Evolutionary conservation across 805 yeast species (phyloP).

Genomic region (Kluyveromyces dobzhanskii): DNA sequence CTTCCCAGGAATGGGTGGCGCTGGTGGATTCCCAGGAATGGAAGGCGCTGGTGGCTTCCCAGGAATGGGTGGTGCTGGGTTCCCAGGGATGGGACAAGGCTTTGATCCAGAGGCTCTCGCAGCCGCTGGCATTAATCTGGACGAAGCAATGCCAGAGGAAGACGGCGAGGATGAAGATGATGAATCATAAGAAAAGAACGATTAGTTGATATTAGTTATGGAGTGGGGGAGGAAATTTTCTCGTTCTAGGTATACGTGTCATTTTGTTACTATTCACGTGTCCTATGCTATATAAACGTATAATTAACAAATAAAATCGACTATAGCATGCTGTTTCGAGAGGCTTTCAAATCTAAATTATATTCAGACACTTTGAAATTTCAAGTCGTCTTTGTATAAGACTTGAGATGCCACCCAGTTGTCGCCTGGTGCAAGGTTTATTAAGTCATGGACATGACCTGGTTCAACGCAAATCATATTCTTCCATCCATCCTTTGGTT

Average conservation of each 20-base stretch:
- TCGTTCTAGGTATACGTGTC: too few relatives aligned
- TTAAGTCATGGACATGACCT: slow-evolving; percentile 72
- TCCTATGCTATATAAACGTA: too few relatives aligned
- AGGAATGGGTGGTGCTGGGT: slow-evolving; percentile 35
- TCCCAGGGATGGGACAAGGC: slow-evolving; percentile 24
- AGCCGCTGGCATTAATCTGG: neutral
- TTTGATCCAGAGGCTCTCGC: slow-evolving; percentile 2
- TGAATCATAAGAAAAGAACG: neutral
- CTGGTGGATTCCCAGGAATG: slow-evolving; percentile 23
- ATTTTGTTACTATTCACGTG: too few relatives aligned
- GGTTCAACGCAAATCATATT: slow-evolving; percentile 94
- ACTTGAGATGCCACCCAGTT: slow-evolving; percentile 70
- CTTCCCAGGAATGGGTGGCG: slow-evolving; percentile 35
- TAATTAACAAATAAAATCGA: too few relatives aligned
- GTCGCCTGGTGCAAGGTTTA: slow-evolving; percentile 57
- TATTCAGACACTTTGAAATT: slow-evolving; percentile 43
- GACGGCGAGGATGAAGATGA: neutral
- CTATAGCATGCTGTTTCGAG: too few relatives aligned
- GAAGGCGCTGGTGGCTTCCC: slow-evolving; percentile 30
- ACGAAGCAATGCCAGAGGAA: neutral
- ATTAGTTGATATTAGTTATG: neutral
- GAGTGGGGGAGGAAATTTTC: neutral
- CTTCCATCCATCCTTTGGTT: slow-evolving; percentile 74
- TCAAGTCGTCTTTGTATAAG: slow-evolving; percentile 47
- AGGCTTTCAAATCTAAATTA: neutral